phyloP scores from a whole-genome alignment of 2,329 filamentous ascomycete species.

The Fusarium virguliforme region DNA sequence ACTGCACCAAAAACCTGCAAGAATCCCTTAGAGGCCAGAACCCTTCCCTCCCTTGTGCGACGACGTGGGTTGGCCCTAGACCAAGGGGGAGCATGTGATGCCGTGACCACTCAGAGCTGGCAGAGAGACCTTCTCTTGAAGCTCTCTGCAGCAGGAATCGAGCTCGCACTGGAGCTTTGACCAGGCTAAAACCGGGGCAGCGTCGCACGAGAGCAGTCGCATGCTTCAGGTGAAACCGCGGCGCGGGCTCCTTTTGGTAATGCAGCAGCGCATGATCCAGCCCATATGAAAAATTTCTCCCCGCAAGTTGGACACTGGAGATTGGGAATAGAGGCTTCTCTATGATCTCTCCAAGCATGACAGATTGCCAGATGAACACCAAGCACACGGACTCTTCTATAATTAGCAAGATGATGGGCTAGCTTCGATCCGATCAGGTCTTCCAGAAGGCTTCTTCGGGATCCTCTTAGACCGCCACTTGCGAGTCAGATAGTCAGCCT shows the following conservation, averaged over 20 bases:
- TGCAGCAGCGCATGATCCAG: constrained; percentile 23
- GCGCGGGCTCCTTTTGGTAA: constrained; percentile 25
- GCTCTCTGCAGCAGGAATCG: constrained; percentile 23
- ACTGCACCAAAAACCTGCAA: constrained; percentile 8
- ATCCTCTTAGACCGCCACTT: constrained; percentile 33
- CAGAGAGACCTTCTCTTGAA: neutral
- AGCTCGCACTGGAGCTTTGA: constrained; percentile 30
- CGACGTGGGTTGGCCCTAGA: neutral
- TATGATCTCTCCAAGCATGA: constrained; percentile 5
- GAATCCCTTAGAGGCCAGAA: constrained; percentile 1
- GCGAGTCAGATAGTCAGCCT: constrained; percentile 29
- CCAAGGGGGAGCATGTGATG: neutral
- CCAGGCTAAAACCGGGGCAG: constrained; percentile 28
- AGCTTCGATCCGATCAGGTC: constrained; percentile 12
- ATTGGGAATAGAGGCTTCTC: constrained; percentile 10
- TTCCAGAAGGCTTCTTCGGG: constrained; percentile 33
- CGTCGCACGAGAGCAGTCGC: constrained; percentile 31
- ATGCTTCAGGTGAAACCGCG: constrained; percentile 44
- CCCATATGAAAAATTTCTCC: neutral
- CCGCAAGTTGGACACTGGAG: neutral
- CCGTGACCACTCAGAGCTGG: constrained; percentile 9
- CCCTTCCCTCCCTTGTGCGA: constrained; percentile 7
- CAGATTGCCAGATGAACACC: neutral
- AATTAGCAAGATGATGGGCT: neutral
- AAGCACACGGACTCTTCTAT: constrained; percentile 7